A percentile compares a stretch with the other conserved stretches of the same genome.
Conservation (phyloP, 2,329 filamentous ascomycete genomes). For the Penicillium sp. region DNA sequence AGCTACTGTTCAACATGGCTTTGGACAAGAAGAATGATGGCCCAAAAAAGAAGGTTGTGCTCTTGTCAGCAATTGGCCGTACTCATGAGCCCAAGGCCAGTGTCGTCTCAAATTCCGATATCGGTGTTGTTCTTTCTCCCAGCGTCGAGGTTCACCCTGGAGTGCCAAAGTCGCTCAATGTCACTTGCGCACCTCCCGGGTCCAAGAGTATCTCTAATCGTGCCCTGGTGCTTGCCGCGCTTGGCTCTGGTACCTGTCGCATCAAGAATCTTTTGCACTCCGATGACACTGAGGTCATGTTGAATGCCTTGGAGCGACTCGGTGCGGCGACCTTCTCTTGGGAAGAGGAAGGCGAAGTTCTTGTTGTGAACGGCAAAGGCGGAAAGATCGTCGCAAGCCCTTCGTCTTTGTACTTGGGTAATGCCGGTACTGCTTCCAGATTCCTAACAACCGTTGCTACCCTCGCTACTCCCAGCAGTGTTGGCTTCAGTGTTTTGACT, state of each 20-base stretch:
- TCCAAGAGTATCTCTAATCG: conserved; percentile 98
- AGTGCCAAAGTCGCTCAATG: conserved; percentile 60
- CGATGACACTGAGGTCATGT: conserved; percentile 95
- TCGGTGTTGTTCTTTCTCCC: conserved; percentile 77
- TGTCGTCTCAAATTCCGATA: conserved; percentile 79
- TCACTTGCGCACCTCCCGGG: conserved; percentile 81
- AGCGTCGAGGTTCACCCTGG: conserved; percentile 71
- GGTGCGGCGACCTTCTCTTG: conserved; percentile 85
- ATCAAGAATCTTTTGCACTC: conserved; percentile 93
- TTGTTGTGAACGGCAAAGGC: conserved; percentile 88
- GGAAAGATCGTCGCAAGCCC: conserved; percentile 73
- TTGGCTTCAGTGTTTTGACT: conserved; percentile 73
- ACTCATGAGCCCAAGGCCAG: conserved; percentile 85
- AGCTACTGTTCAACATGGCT: conserved; percentile 86
- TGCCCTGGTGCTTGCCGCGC: conserved; percentile 85
- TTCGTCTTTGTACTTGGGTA: conserved; percentile 83
- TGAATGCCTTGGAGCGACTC: conserved; percentile 81
- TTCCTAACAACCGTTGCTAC: conserved; percentile 91
- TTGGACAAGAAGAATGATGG: conserved; percentile 99
- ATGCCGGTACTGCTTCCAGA: conserved; percentile 91
- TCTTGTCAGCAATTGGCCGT: conserved; percentile 83
- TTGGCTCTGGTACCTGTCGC: conserved; percentile 78
- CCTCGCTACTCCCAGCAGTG: conserved; percentile 64
- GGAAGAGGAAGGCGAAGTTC: conserved; percentile 89
- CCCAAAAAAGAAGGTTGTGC: conserved; percentile 89